Percentiles rank a stretch among this genome's conserved stretches.
These are phyloP conservation scores for Jatropha curcas DNA, from an alignment of 345 rosid species.

Conservation along the genomic window DNA sequence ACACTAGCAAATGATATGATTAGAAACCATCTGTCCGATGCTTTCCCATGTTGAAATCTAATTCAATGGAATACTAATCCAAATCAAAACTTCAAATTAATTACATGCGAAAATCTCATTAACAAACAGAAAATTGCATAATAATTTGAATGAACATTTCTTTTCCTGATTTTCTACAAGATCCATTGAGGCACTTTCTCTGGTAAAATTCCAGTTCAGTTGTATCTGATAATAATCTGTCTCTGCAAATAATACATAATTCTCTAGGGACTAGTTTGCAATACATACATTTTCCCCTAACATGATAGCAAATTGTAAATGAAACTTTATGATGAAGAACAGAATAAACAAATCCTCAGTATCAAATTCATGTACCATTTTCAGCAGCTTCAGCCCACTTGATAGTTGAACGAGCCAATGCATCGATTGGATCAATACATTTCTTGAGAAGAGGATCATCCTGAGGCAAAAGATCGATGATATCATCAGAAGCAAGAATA, in stretches of 20 bases:
- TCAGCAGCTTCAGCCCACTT: constrained; percentile 38
- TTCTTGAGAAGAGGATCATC: constrained; percentile 57
- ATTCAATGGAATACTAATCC: too few relatives aligned
- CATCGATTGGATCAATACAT: constrained; percentile 47
- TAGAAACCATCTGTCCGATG: too few relatives aligned
- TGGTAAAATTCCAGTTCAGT: background rate
- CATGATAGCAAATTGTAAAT: background rate
- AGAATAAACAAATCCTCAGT: background rate
- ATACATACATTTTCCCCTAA: background rate
- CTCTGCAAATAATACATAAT: constrained; percentile 1
- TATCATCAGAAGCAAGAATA: constrained; percentile 42
- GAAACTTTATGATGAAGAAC: background rate
- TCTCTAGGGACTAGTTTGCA: background rate
- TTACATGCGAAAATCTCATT: too few relatives aligned
- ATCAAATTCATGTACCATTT: constrained; percentile 19
- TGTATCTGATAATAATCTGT: background rate
- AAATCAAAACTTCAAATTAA: too few relatives aligned
- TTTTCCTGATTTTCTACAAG: background rate
- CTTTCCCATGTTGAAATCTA: too few relatives aligned
- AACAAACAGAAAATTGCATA: too few relatives aligned
- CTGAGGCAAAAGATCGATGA: constrained; percentile 37
- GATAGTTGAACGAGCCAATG: constrained; percentile 47
- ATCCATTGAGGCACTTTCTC: background rate
- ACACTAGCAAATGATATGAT: too few relatives aligned
- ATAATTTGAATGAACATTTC: background rate